Base-by-base conservation (phyloP, 129 eudicot genomes). In the Solidago caesia region DNA sequence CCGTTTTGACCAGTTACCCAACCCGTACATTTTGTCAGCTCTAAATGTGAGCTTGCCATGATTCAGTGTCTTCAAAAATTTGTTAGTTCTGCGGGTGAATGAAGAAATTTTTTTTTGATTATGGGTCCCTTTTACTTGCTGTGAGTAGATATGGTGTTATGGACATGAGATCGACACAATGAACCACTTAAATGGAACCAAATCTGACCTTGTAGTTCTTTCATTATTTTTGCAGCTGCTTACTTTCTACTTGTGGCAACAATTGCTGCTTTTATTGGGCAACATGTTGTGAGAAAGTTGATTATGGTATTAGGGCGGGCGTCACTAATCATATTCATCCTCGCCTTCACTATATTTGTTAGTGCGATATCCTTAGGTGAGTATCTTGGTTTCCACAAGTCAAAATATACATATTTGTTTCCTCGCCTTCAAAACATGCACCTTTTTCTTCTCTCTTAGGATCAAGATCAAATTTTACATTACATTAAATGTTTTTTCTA, bases 361-460 rank as follows among this genome's bases (percentile, higher is more conserved):
- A 90, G 98, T 51, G 98, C 98, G 41, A 84, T 94, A 71, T 94
- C 97, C 39, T 83, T 94, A 81, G 98, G 98, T 94, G 68, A 83
- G 86, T 68, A 71, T 67, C 62, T 78, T 27, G 39, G n/a, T 66
- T 76, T 72, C 45, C 42, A 6, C 5, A 3, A 60, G 25, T 78
- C 68, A n/a, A 45, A 55, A 53, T 12, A 15, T 47, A 62, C 13
- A 12, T 60, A 59, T 44, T 7, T 48, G 12, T 33, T 63, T 14
- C 6, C 2, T 4, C 44, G 5, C 44, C 29, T 60, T 25, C 4
- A 27, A 2, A 2, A 60, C 10, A 11, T 3, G 6, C 12, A n/a
- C 44, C 16, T 59, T 51, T 11, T 26, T 12, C 27, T 8, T 16
- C 55, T 27, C 53, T 27, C 53, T 5, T 49, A 27, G 48, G 15